A percentile compares a stretch with the other conserved stretches of the same genome.
Conservation (phyloP, 2,329 filamentous ascomycete genomes). For the Plenodomus lindquistii region DNA sequence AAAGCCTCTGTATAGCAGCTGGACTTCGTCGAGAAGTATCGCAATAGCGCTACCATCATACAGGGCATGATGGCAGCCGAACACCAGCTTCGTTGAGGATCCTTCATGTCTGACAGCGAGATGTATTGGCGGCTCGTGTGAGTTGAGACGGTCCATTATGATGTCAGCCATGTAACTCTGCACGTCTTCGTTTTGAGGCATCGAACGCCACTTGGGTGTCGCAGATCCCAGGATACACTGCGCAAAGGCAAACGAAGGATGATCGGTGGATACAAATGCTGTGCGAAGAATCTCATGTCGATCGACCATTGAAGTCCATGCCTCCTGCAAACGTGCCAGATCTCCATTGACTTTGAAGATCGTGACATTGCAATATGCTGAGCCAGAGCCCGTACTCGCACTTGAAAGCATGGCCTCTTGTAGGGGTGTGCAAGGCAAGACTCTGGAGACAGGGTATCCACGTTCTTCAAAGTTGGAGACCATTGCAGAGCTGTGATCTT, state of each 20-base stretch:
- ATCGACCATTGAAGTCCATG: constrained; percentile 65
- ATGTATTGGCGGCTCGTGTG: constrained; percentile 40
- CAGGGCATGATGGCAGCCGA: constrained; percentile 76
- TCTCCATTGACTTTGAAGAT: constrained; percentile 63
- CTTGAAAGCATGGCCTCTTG: constrained; percentile 86
- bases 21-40: constrained; percentile 70
- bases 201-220: constrained; percentile 47
- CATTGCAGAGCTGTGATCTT: constrained; percentile 18
- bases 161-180: constrained; percentile 46
- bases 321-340: constrained; percentile 54
- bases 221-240: constrained; percentile 68
- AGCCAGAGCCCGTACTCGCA: constrained; percentile 46
- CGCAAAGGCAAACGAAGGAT: constrained; percentile 64
- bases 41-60: constrained; percentile 83
- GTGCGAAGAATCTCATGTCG: constrained; percentile 80
- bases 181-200: constrained; percentile 26
- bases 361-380: constrained; percentile 74
- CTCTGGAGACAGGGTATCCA: constrained; percentile 50
- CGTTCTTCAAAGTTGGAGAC: constrained; percentile 10
- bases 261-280: constrained; percentile 69
- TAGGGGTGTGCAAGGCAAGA: constrained; percentile 82
- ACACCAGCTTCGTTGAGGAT: constrained; percentile 42
- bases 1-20: constrained; percentile 57
- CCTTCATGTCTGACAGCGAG: constrained; percentile 31
- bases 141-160: constrained; percentile 55